Evolutionary conservation across 768 basidiomycete genomes (phyloP), one percentile per base, ranked within the genome.

Genomic region (Bullera alba): DNA sequence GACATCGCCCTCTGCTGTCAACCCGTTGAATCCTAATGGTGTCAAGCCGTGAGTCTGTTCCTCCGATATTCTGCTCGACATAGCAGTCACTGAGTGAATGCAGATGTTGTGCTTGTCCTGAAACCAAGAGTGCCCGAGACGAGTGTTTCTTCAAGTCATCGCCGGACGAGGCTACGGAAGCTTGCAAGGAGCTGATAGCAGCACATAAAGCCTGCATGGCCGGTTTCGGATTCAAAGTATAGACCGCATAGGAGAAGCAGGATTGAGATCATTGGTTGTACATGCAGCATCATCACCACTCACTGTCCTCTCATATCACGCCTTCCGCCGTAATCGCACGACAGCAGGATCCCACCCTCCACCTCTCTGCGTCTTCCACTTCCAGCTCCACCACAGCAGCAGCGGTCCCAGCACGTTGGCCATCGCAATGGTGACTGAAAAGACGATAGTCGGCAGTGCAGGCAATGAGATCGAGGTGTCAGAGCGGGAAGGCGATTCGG

Each of bases 101-200:
- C 55, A 97, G 93, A 62, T 97, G 93, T 62, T 96, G 93, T 67
- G 93, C 92, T 36, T 97, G 93, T 68, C 91, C 90, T 2, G 79
- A 89, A 61, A 93, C 91, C 2, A 97, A 97, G 72, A 80, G 84
- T 2, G 79, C 79, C n/a, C 80, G 95, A 10, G 95, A 99, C 72
- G 84, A 91, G 57, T 99, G 95, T 74, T 97, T 95, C 77, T 76
- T 97, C 53, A 80, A 81, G 50, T 64, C 69, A 1, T 63, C 73
- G 48, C 65, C 71, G 12, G 80, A 79, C 60, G 83, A 83, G 51
- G 85, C 85, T 5, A 78, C 80, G 50, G 84, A 83, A 51, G 83
- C 85, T 68, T 99, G 95, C 76, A 81, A 77, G 63, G 81, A 85
- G 44, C 75, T 90, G 39, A 79, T 99, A 3, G 79, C 81, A 64